Conservation (phyloP, 208 protist species). For the Trypanosoma congolense region DNA sequence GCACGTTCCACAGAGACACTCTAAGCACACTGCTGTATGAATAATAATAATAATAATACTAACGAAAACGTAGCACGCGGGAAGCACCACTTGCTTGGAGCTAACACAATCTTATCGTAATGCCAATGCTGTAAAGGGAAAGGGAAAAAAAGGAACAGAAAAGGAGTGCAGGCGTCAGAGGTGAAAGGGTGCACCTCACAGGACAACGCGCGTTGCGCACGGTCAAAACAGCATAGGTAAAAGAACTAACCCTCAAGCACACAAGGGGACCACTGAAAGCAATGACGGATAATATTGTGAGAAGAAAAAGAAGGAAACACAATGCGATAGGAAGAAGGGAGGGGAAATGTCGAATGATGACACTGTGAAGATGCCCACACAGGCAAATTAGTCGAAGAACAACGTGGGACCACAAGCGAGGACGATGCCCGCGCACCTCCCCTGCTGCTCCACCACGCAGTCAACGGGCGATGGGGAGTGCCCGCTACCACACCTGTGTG, state of each 20-base stretch:
- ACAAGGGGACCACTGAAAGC: conserved; percentile 3
- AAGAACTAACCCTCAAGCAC: conserved; percentile 10
- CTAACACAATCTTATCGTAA: too few species aligned
- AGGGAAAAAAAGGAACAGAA: neutral
- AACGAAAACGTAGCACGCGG: neutral
- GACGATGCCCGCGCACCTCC: conserved; percentile 38
- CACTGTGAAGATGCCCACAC: conserved; percentile 4
- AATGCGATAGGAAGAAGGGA: conserved; percentile 15
- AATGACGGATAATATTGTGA: conserved; percentile 11
- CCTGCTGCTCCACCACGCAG: conserved; percentile 16
- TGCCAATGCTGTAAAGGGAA: too few species aligned
- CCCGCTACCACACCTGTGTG: conserved; percentile 11
- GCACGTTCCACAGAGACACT: neutral
- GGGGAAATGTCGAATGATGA: neutral
- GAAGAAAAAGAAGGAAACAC: conserved; percentile 12
- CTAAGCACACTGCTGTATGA: neutral
- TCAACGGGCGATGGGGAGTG: conserved; percentile 1
- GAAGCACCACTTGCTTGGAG: neutral
- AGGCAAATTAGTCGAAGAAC: conserved; percentile 32
- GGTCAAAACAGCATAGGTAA: too few species aligned
- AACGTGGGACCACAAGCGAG: conserved; percentile 67
- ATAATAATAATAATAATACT: conserved; percentile 3
- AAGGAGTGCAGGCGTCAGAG: too few species aligned
- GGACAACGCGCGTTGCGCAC: too few species aligned
- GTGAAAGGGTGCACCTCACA: too few species aligned